Evolutionary conservation across 768 basidiomycete genomes (phyloP).

Genomic region (Mycena albidolilacea): DNA sequence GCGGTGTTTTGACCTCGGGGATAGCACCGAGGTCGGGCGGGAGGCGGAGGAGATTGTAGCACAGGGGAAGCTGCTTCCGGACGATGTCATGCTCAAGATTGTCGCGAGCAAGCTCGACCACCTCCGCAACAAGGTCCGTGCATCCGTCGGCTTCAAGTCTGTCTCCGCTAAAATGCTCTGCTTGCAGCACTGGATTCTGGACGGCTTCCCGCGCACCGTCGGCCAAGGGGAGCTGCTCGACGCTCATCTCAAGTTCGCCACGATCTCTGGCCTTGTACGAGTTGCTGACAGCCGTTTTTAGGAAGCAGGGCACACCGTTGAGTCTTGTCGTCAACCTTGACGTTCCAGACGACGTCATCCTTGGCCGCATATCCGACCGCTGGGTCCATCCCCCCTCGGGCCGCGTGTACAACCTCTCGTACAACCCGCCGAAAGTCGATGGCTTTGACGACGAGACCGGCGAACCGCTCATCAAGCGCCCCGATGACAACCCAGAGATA

Average conservation of each 20-base stretch:
- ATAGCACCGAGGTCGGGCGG: constrained; percentile 77
- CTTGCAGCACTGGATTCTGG: constrained; percentile 88
- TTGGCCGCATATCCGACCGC: constrained; percentile 89
- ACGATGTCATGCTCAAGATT: constrained; percentile 85
- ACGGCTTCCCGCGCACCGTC: constrained; percentile 93
- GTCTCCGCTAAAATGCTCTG: background rate
- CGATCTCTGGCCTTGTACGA: constrained; percentile 10
- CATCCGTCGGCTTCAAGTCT: background rate
- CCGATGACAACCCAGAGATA: constrained; percentile 92
- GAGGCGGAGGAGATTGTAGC: constrained; percentile 87
- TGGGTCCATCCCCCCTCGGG: constrained; percentile 93
- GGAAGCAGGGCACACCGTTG: constrained; percentile 74
- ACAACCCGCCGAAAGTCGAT: constrained; percentile 85
- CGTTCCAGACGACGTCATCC: constrained; percentile 89
- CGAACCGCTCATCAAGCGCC: constrained; percentile 88
- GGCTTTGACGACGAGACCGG: constrained; percentile 91
- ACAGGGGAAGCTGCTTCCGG: constrained; percentile 81
- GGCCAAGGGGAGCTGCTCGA: constrained; percentile 88
- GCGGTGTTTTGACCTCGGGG: background rate
- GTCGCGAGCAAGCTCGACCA: constrained; percentile 79
- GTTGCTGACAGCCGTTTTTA: constrained; percentile 46
- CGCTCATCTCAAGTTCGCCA: constrained; percentile 75
- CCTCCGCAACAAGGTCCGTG: constrained; percentile 72
- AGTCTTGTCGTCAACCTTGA: constrained; percentile 90
- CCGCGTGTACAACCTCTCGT: constrained; percentile 90